Evolutionary conservation across 768 basidiomycete species (phyloP).

Genomic region (Russula brevipes): DNA sequence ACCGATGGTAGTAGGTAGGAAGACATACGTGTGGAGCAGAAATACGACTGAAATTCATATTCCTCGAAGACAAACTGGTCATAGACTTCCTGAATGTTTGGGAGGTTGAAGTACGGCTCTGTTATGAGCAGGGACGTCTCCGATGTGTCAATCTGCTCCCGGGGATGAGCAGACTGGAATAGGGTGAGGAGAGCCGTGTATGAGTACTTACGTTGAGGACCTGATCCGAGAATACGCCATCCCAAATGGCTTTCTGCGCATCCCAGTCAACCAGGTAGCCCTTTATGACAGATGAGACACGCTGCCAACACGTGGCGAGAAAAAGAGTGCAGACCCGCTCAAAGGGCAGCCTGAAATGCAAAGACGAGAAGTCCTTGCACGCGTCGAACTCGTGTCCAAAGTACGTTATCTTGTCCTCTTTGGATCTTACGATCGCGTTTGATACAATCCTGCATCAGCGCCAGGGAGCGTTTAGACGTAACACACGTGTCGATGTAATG

Average conservation of each 20-base stretch:
- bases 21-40: conserved; percentile 72
- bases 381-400: conserved; percentile 77
- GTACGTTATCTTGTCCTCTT: conserved; percentile 76
- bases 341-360: conserved; percentile 80
- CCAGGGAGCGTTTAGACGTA: not conserved
- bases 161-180: conserved; percentile 7
- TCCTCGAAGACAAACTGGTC: conserved; percentile 97
- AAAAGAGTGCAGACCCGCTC: conserved; percentile 61
- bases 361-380: conserved; percentile 74
- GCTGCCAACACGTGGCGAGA: conserved; percentile 17
- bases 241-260: conserved; percentile 91
- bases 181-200: conserved; percentile 19
- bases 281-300: conserved; percentile 41
- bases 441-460: conserved; percentile 52
- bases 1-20: conserved; percentile 13
- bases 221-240: conserved; percentile 74
- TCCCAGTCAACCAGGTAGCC: conserved; percentile 95
- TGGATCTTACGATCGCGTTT: conserved; percentile 82
- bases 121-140: conserved; percentile 78
- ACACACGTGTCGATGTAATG: not conserved
- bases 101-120: conserved; percentile 91
- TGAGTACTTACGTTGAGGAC: conserved; percentile 51
- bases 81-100: conserved; percentile 86
- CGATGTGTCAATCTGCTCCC: conserved; percentile 60
- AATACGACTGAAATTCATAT: conserved; percentile 85